Conservation (phyloP, 1,284 basidiomycete species). For the Malassezia furfur region DNA sequence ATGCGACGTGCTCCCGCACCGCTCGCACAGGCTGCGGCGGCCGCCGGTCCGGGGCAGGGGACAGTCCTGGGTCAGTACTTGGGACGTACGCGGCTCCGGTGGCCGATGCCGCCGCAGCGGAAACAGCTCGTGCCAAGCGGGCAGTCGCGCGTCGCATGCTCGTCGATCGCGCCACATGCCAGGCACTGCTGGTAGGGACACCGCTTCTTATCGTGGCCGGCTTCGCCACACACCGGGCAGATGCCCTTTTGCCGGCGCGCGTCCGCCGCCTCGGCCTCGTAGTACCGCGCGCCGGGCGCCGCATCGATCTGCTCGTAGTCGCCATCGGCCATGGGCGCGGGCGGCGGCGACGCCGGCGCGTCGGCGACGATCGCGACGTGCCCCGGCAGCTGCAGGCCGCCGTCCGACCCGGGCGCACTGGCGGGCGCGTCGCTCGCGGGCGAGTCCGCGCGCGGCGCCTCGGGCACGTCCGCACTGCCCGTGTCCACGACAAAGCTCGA, state of each 20-base stretch:
- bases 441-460: background rate
- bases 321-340: background rate
- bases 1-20: slow-evolving; percentile 65
- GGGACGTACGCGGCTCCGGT: slow-evolving; percentile 59
- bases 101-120: slow-evolving; percentile 74
- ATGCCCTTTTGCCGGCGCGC: slow-evolving; percentile 11
- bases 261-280: slow-evolving; percentile 12
- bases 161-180: slow-evolving; percentile 74
- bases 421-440: background rate
- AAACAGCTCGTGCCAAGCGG: slow-evolving; percentile 74
- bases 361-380: slow-evolving; percentile 14
- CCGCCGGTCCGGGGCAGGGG: slow-evolving; percentile 49
- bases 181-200: slow-evolving; percentile 57
- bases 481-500: slow-evolving; percentile 16
- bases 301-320: slow-evolving; percentile 17
- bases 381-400: slow-evolving; percentile 9
- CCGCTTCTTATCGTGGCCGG: slow-evolving; percentile 16
- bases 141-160: slow-evolving; percentile 71
- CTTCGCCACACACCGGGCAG: slow-evolving; percentile 17
- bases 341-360: background rate
- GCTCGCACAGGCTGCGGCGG: slow-evolving; percentile 56
- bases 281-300: slow-evolving; percentile 5
- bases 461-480: slow-evolving; percentile 4
- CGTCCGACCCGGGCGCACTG: background rate
- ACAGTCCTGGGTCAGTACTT: slow-evolving; percentile 56